Percentiles rank a stretch among this genome's conserved stretches.
phyloP scores from a whole-genome alignment of 768 basidiomycete genomes.

The Mycena maculata region DNA sequence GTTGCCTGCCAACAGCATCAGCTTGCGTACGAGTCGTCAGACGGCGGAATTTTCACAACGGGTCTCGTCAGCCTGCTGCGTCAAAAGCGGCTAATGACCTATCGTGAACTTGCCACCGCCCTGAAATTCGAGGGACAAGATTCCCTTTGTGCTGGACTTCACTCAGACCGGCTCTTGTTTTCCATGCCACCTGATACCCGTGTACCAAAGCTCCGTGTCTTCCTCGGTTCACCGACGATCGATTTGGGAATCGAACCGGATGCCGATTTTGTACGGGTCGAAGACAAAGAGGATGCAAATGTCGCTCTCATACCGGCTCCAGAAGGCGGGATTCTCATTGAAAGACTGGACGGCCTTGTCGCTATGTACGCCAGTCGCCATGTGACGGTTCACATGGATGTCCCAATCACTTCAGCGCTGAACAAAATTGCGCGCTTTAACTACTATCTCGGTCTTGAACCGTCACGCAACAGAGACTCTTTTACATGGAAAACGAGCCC shows the following conservation, averaged over 20 bases:
- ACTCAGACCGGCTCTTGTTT: not conserved
- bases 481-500: not conserved
- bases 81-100: not conserved
- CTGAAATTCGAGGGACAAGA: not conserved
- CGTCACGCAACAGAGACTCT: not conserved
- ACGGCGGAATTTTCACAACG: constrained; percentile 9
- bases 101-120: not conserved
- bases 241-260: not conserved
- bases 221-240: not conserved
- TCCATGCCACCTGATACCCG: not conserved
- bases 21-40: not conserved
- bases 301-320: not conserved
- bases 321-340: not conserved
- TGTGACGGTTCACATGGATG: not conserved
- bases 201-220: constrained; percentile 2
- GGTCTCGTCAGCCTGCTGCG: not conserved
- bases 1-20: not conserved
- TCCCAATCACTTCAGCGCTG: not conserved
- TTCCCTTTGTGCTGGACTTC: not conserved
- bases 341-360: not conserved
- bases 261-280: not conserved
- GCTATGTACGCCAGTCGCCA: not conserved
- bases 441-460: not conserved
- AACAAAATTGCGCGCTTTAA: constrained; percentile 10
- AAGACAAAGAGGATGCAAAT: not conserved